Base-by-base conservation (phyloP, 192 early-diverging fungal genomes). In the Podila minutissima region DNA sequence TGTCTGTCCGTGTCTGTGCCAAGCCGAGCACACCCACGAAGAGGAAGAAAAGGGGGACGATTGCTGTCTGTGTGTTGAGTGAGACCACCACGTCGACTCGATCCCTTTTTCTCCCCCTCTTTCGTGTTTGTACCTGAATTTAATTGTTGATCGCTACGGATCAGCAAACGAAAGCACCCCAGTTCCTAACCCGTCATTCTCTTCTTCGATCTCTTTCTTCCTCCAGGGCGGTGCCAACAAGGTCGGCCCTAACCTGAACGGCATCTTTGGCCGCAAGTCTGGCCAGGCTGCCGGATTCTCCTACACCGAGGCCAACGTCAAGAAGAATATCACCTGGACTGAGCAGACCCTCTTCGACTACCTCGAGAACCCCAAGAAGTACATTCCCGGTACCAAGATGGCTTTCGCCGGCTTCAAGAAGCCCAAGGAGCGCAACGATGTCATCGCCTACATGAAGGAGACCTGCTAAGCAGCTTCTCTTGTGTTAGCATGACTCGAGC, bases 341-440 rank as follows among this genome's bases (percentile, higher is more conserved):
- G 95, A 97, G 72, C 85, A 99, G 65, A 93, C 95, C 66, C 91
- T 99, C 77, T 99, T 97, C 84, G 89, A 93, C 32, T 98, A 99
- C 91, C 91, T 95, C 57, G 95, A 97, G 92, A 98, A 99, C 92
- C 97, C 97, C 74, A 99, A 99, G 77, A 81, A 81, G 72, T 95
- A 93, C 84, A 95, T 95, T 70, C 93, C 91, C 37, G 93, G 93
- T 60, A 99, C 97, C 72, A 97, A 97, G 93, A 99, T 99, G 97
- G 96, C 97, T 66, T 99, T 99, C 85, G 94, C 94, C 69, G 95
- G 94, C 33, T 93, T 95, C 86, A 95, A 94, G 88, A 94, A 94
- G 84, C 83, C 83, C 64, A 91, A 93, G 86, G 93, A 95, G 46
- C 90, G 92, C 67, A 89, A 90, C 76, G 97, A 98, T 84, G 88